Percentiles rank a stretch among this genome's conserved stretches.
Evolutionary conservation across 228 moss, liverwort and hornwort species (phyloP).

Genomic region (Sphagnum magellanicum): DNA sequence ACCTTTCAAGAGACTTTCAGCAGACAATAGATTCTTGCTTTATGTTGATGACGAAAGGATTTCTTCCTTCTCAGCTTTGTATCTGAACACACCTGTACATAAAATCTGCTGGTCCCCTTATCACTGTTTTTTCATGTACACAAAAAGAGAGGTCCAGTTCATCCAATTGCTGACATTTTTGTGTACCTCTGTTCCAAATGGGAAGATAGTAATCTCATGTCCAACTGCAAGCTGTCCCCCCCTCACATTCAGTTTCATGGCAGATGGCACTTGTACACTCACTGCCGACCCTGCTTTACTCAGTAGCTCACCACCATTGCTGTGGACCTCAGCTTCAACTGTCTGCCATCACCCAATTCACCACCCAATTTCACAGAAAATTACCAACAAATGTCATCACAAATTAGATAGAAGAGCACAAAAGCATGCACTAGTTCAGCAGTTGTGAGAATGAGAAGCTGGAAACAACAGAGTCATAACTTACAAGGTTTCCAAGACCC

Average conservation of each 20-base stretch:
- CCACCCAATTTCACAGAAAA: not conserved
- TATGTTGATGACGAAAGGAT: too few species aligned
- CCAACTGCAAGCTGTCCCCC: constrained; percentile 86
- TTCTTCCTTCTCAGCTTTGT: too few species aligned
- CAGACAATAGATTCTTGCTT: too few species aligned
- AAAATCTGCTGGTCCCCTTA: too few species aligned
- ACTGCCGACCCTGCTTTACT: constrained; percentile 65
- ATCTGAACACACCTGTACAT: too few species aligned
- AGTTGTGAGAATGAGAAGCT: not conserved
- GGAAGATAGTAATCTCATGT: constrained; percentile 85
- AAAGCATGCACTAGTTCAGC: not conserved
- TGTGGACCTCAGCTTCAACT: constrained; percentile 66
- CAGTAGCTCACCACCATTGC: constrained; percentile 54
- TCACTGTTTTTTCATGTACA: too few species aligned
- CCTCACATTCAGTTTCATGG: constrained; percentile 66
- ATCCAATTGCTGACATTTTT: too few species aligned
- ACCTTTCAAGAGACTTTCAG: too few species aligned
- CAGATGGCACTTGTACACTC: constrained; percentile 66
- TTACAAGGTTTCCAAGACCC: constrained; percentile 58
- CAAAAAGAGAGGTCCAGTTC: too few species aligned
- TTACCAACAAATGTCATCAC: not conserved
- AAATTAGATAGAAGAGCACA: not conserved
- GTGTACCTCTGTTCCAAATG: constrained; percentile 66
- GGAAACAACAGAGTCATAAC: constrained; percentile 4
- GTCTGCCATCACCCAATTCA: constrained; percentile 25